These are phyloP conservation scores for Plenodomus biglobosus DNA, from an alignment of 2,329 filamentous ascomycete genomes.

Conservation along the genomic window DNA sequence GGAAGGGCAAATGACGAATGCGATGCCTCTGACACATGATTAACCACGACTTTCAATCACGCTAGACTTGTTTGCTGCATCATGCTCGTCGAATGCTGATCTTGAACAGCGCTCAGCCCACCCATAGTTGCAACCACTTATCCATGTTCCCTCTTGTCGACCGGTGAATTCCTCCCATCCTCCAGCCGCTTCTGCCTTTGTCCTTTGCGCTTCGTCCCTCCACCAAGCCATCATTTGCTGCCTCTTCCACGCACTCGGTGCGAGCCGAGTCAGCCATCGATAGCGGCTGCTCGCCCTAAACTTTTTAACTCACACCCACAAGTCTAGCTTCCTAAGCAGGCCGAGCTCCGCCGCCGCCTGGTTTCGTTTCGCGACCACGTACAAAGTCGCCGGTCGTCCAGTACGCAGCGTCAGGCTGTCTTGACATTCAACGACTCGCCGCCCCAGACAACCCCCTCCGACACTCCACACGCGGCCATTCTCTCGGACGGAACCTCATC, in stretches of 20 bases:
- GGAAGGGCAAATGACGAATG: background rate
- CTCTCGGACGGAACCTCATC: slow-evolving; percentile 6
- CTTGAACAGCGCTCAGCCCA: background rate
- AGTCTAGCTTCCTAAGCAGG: slow-evolving; percentile 15
- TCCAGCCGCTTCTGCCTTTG: no score
- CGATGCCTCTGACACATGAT: background rate
- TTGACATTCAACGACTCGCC: slow-evolving; percentile 3
- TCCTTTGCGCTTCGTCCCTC: no score
- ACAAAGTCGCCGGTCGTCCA: slow-evolving; percentile 9
- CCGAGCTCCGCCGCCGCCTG: slow-evolving; percentile 18
- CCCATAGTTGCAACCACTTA: no score
- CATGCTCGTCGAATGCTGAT: background rate
- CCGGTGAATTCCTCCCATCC: no score
- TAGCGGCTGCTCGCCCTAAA: slow-evolving; percentile 15
- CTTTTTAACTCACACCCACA: slow-evolving; percentile 14
- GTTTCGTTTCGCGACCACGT: slow-evolving; percentile 16
- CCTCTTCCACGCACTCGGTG: slow-evolving; percentile 12
- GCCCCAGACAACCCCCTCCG: background rate
- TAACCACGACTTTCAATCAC: background rate
- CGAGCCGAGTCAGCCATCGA: slow-evolving; percentile 15
- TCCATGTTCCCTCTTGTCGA: no score
- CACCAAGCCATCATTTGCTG: background rate
- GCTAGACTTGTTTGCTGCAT: background rate
- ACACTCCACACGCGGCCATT: background rate
- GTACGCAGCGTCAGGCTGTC: slow-evolving; percentile 9